Percentiles rank a stretch among this genome's conserved stretches.
Conservation (phyloP, 768 basidiomycete species). For the Amanita fuliginea region DNA sequence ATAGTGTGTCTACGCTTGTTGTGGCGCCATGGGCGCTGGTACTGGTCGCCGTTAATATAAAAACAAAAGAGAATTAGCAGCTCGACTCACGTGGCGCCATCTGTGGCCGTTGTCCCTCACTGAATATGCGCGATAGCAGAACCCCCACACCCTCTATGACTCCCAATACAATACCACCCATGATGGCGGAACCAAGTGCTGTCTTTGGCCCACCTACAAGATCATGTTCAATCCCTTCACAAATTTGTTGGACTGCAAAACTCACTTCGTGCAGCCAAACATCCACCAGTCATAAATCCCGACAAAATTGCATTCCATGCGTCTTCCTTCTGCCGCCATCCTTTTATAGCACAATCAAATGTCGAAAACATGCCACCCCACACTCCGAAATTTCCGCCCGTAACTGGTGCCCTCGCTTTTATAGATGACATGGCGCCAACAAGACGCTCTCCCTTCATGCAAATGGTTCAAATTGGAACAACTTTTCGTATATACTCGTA, state of each 20-base stretch:
- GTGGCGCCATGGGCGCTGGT: constrained; percentile 44
- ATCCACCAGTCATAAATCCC: constrained; percentile 97
- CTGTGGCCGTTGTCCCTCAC: constrained; percentile 71
- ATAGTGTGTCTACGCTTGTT: constrained; percentile 35
- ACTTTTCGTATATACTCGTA: constrained; percentile 24
- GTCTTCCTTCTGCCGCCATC: constrained; percentile 93
- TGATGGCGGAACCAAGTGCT: constrained; percentile 85
- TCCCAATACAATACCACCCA: constrained; percentile 92
- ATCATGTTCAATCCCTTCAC: neutral
- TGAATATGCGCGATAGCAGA: constrained; percentile 79
- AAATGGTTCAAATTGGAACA: constrained; percentile 2
- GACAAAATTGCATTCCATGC: constrained; percentile 99
- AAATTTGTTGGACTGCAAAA: constrained; percentile 12
- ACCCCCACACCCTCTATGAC: constrained; percentile 95
- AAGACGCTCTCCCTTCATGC: constrained; percentile 76
- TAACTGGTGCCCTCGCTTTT: constrained; percentile 96
- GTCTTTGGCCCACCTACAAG: constrained; percentile 80
- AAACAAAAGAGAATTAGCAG: too few species aligned
- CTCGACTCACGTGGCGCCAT: constrained; percentile 71
- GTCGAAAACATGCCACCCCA: constrained; percentile 99
- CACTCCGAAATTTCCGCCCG: constrained; percentile 93
- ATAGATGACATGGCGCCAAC: constrained; percentile 92
- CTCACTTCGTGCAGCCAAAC: constrained; percentile 87
- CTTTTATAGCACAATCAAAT: constrained; percentile 97
- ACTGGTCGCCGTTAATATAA: constrained; percentile 24